Conservation (phyloP, 2,329 filamentous ascomycete species). For the Aspergillus sp. region DNA sequence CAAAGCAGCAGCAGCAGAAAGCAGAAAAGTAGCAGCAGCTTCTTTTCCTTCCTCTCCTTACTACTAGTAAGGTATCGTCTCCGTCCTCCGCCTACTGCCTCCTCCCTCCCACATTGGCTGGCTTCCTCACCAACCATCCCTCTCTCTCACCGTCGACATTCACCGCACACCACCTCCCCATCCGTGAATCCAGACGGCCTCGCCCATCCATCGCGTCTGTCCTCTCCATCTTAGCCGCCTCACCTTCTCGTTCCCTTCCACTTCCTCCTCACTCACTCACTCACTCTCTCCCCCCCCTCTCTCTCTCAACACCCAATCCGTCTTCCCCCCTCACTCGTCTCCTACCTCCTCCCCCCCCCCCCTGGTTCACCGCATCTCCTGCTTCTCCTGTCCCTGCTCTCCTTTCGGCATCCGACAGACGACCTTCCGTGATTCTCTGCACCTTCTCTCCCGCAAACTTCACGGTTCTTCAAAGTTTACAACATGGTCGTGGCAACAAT, state of each 20-base stretch:
- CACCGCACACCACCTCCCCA: slow-evolving; percentile 12
- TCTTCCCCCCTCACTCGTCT: slow-evolving; percentile 5
- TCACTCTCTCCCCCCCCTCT: slow-evolving; percentile 2
- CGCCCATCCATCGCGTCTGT: slow-evolving; percentile 6
- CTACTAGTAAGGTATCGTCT: slow-evolving; percentile 9
- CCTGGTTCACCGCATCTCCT: slow-evolving; percentile 20
- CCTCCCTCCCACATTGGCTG: slow-evolving; percentile 30
- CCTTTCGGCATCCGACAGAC: slow-evolving; percentile 21
- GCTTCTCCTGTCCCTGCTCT: slow-evolving; percentile 15
- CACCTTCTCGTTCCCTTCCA: slow-evolving; percentile 12
- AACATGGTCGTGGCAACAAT: slow-evolving; percentile 65
- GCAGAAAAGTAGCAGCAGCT: slow-evolving; percentile 13
- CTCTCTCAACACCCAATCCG: not conserved
- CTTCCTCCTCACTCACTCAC: not conserved
- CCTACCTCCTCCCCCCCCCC: slow-evolving; percentile 1
- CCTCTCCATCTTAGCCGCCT: slow-evolving; percentile 14
- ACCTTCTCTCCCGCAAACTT: slow-evolving; percentile 14
- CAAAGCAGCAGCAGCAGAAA: not conserved
- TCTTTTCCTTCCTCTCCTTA: slow-evolving; percentile 12
- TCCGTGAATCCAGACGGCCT: slow-evolving; percentile 3
- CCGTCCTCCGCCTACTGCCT: slow-evolving; percentile 25
- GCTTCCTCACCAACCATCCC: slow-evolving; percentile 12
- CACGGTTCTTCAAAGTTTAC: slow-evolving; percentile 18
- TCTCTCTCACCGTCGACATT: slow-evolving; percentile 13
- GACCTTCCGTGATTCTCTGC: slow-evolving; percentile 13